Evolutionary conservation across 495 filamentous ascomycete species (phyloP).

Genomic region (Penicillium alfredii): DNA sequence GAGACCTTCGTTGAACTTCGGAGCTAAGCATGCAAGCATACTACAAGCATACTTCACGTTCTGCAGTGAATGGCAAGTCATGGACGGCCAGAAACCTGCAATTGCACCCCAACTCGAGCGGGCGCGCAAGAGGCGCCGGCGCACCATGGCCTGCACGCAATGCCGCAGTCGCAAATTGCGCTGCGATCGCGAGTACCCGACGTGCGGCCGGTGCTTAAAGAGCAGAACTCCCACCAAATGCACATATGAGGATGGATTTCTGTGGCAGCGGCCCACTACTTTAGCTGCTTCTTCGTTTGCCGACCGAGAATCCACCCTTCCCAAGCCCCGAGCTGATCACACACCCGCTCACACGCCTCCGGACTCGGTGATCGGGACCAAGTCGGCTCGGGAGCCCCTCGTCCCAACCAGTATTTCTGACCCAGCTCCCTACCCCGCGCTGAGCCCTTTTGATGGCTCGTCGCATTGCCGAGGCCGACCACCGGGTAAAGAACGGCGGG

Average conservation of each 20-base stretch:
- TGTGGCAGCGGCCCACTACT: slow-evolving; percentile 44
- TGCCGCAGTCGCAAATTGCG: slow-evolving; percentile 66
- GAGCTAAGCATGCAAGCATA: not conserved
- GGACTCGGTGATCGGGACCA: slow-evolving; percentile 30
- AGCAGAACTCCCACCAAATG: slow-evolving; percentile 37
- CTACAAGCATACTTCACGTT: not conserved
- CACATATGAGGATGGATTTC: slow-evolving; percentile 42
- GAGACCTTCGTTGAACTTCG: not conserved
- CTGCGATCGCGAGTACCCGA: slow-evolving; percentile 60
- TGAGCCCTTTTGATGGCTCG: no score
- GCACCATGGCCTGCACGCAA: slow-evolving; percentile 40
- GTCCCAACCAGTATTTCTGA: slow-evolving; percentile 11
- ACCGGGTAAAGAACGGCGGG: slow-evolving; percentile 31
- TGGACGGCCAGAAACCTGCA: slow-evolving; percentile 10
- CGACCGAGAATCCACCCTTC: slow-evolving; percentile 22
- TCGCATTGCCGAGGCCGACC: no score
- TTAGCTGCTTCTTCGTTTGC: slow-evolving; percentile 25
- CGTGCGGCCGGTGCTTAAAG: slow-evolving; percentile 58
- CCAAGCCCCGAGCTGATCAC: slow-evolving; percentile 18
- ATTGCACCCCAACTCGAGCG: slow-evolving; percentile 18
- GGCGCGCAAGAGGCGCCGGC: slow-evolving; percentile 37
- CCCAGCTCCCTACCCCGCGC: slow-evolving; percentile 3
- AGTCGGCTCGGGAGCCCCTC: slow-evolving; percentile 24
- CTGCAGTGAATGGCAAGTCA: slow-evolving; percentile 1
- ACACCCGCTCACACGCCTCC: slow-evolving; percentile 26